Conservation (phyloP, 768 basidiomycete species). For the Auricularia cornea region DNA sequence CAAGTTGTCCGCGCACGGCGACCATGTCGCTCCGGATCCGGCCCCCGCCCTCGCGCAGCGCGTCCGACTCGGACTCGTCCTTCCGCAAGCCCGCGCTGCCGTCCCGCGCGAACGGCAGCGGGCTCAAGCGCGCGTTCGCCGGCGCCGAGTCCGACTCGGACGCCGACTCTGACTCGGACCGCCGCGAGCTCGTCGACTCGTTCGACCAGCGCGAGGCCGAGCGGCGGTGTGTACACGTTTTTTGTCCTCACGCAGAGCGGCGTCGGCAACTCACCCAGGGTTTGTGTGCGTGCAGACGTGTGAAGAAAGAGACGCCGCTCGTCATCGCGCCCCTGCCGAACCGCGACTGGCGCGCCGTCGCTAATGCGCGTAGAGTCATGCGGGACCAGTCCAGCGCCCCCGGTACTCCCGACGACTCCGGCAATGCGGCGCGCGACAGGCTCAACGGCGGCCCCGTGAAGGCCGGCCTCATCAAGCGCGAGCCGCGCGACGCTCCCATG, state of each 20-base stretch:
- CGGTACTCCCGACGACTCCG: constrained; percentile 70
- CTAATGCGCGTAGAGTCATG: constrained; percentile 46
- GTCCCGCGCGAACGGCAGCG: neutral
- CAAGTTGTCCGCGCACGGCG: neutral
- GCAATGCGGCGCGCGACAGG: constrained; percentile 47
- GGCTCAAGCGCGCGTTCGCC: neutral
- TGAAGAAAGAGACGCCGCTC: constrained; percentile 47
- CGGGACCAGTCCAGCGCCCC: constrained; percentile 49
- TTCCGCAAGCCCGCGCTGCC: neutral
- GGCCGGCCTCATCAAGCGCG: constrained; percentile 53
- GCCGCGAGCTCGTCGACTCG: neutral
- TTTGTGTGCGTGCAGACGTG: neutral
- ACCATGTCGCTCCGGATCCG: neutral
- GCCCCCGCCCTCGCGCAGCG: neutral
- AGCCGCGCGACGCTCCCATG: constrained; percentile 17
- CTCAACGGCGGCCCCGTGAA: constrained; percentile 72
- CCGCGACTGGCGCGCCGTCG: constrained; percentile 81
- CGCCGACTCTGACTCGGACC: neutral
- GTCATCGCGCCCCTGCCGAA: constrained; percentile 84
- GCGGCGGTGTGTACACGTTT: neutral
- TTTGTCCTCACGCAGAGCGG: neutral
- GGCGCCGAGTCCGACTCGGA: neutral
- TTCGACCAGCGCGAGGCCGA: neutral
- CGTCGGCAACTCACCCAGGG: neutral
- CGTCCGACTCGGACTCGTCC: neutral